Percentiles rank a stretch among this genome's conserved stretches.
Conservation (phyloP, 2,329 filamentous ascomycete species). For the Xylaria arbuscula region DNA sequence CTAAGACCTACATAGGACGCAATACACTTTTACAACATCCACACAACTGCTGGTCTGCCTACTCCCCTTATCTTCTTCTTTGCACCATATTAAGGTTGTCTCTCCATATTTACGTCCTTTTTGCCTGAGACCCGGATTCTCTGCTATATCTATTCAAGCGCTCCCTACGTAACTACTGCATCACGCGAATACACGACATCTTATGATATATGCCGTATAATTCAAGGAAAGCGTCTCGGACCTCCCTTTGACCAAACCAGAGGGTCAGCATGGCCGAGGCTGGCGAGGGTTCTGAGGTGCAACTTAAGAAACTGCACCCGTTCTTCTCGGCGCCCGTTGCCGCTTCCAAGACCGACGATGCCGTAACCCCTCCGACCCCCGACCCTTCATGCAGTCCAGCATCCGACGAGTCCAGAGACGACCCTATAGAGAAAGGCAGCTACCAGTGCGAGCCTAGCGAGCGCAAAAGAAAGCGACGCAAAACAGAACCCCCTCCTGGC, state of each 20-base stretch:
- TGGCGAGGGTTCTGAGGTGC: conserved; percentile 49
- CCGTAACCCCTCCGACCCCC: conserved; percentile 46
- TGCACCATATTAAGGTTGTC: background rate
- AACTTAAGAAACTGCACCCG: conserved; percentile 63
- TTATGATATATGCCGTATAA: conserved; percentile 19
- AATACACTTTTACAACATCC: background rate
- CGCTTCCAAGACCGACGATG: conserved; percentile 31
- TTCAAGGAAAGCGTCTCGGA: conserved; percentile 11
- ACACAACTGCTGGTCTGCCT: background rate
- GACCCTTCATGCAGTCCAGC: conserved; percentile 49
- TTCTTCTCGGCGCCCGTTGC: conserved; percentile 59
- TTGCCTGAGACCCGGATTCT: background rate
- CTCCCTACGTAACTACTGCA: background rate
- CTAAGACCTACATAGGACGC: background rate
- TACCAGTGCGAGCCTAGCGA: conserved; percentile 45
- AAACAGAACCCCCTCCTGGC: conserved; percentile 50
- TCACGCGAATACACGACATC: conserved; percentile 2
- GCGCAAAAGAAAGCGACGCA: conserved; percentile 57
- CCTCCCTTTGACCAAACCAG: conserved; percentile 4
- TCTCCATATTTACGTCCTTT: background rate
- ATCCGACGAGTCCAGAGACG: conserved; percentile 40
- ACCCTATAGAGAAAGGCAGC: conserved; percentile 30
- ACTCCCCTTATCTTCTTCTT: background rate
- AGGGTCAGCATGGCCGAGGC: conserved; percentile 58
- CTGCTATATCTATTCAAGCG: background rate